phyloP scores from a whole-genome alignment of 345 rosid genomes.

The Durio zibethinus region DNA sequence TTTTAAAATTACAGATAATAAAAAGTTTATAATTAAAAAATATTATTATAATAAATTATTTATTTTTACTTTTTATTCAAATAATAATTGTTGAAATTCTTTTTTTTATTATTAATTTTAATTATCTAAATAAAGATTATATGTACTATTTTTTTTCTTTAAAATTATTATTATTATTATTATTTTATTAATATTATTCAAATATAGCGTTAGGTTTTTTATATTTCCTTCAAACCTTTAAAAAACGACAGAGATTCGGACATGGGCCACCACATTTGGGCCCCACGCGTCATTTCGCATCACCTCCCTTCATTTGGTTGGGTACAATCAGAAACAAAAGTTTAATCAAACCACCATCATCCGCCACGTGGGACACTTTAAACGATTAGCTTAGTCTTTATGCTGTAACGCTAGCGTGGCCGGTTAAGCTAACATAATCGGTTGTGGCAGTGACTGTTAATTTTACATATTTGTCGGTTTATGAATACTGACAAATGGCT shows the following conservation, averaged over 20 bases:
- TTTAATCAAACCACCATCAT: neutral
- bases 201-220: too few relatives aligned
- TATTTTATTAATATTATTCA: too few relatives aligned
- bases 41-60: too few relatives aligned
- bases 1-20: too few relatives aligned
- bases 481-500: neutral
- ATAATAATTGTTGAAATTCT: too few relatives aligned
- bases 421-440: slow-evolving; percentile 3
- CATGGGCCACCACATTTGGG: slow-evolving; percentile 4
- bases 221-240: neutral
- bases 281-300: slow-evolving; percentile 28
- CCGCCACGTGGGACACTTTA: slow-evolving; percentile 12
- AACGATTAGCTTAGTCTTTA: neutral
- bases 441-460: slow-evolving; percentile 15
- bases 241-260: slow-evolving; percentile 46
- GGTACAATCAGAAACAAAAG: neutral
- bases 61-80: too few relatives aligned
- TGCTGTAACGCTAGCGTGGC: slow-evolving; percentile 29
- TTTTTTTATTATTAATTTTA: too few relatives aligned
- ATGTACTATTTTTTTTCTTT: too few relatives aligned
- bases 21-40: too few relatives aligned
- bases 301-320: slow-evolving; percentile 2
- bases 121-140: too few relatives aligned
- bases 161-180: too few relatives aligned
- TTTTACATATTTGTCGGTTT: neutral